phyloP scores from a whole-genome alignment of 495 filamentous ascomycete genomes.

The Xylaria scruposa region DNA sequence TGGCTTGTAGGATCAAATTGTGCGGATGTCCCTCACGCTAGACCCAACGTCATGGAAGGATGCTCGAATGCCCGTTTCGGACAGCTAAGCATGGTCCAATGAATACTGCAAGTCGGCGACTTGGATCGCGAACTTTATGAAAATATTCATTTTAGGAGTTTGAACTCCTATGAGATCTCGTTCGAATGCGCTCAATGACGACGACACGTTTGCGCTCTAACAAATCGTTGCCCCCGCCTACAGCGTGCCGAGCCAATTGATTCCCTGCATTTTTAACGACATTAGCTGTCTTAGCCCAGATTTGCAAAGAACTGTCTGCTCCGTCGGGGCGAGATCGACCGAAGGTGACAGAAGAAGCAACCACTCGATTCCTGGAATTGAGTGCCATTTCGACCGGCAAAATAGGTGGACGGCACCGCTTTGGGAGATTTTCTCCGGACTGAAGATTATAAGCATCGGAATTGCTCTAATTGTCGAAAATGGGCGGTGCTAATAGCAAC shows the following conservation, averaged over 20 bases:
- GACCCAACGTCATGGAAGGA: not conserved
- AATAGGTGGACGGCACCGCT: conserved; percentile 9
- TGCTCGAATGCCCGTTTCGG: not conserved
- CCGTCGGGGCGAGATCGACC: conserved; percentile 18
- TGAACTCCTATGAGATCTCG: not conserved
- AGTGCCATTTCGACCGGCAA: conserved; percentile 13
- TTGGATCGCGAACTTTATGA: not conserved
- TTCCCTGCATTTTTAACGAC: not conserved
- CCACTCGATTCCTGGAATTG: conserved; percentile 3
- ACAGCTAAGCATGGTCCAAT: not conserved
- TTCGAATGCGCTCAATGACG: not conserved
- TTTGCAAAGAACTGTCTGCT: conserved; percentile 3
- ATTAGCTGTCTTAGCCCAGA: not conserved
- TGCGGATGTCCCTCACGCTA: not conserved
- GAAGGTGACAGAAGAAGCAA: conserved; percentile 3
- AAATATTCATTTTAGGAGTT: not conserved
- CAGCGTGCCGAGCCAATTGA: conserved; percentile 6
- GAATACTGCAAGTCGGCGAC: not conserved
- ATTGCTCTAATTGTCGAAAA: not conserved
- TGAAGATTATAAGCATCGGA: not conserved
- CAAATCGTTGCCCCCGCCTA: not conserved
- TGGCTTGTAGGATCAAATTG: not conserved
- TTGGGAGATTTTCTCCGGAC: conserved; percentile 9
- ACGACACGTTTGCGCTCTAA: not conserved
- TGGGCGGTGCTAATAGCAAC: not conserved